Evolutionary conservation across 345 rosid species (phyloP).

Genomic region (Syzygium oleosum): DNA sequence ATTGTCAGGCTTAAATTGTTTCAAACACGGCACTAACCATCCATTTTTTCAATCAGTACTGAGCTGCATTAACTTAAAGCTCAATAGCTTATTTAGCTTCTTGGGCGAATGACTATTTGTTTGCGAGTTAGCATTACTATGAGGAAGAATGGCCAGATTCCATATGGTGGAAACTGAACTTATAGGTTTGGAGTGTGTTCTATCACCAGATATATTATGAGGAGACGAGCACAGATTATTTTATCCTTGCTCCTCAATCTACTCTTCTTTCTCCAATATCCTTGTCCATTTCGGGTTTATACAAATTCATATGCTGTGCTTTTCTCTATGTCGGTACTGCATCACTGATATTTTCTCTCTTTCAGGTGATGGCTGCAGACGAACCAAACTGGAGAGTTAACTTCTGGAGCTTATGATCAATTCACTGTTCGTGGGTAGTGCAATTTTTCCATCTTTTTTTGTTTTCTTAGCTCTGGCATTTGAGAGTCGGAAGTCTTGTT

Average conservation of each 20-base stretch:
- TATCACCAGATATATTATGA: not conserved
- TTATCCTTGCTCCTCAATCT: not conserved
- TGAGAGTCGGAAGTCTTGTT: not conserved
- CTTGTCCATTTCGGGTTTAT: not conserved
- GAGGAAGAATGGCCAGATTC: not conserved
- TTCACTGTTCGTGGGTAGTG: not conserved
- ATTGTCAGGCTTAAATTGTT: not conserved
- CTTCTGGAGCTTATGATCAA: not conserved
- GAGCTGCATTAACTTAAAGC: not conserved
- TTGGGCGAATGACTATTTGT: not conserved
- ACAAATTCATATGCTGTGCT: not conserved
- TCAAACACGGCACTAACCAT: not conserved
- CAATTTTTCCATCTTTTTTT: not conserved
- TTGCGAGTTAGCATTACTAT: not conserved
- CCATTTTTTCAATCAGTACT: not conserved
- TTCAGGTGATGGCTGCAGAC: not conserved
- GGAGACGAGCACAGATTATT: not conserved
- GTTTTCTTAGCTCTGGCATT: not conserved
- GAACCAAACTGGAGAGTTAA: not conserved
- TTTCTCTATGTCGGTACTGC: not conserved
- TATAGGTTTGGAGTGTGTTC: not conserved
- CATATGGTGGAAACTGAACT: not conserved
- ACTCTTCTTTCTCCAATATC: not conserved
- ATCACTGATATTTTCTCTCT: not conserved
- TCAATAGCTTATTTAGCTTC: not conserved